Evolutionary conservation across 2,329 filamentous ascomycete species (phyloP), one percentile per base, ranked within the genome.

Genomic region (Paecilomyces sp.): DNA sequence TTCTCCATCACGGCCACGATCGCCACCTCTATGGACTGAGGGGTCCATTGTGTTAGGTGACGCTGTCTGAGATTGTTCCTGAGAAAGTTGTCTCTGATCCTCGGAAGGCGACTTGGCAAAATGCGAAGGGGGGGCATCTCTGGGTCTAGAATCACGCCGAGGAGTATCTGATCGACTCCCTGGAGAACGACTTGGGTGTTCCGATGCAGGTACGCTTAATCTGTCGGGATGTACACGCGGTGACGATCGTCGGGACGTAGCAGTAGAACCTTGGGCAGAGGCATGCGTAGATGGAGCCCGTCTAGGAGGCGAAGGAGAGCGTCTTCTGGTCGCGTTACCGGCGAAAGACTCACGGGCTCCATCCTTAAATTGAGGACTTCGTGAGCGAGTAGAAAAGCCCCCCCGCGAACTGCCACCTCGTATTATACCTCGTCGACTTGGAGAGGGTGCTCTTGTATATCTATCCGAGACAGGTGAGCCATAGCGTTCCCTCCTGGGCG

Each of bases 241-340:
- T 5, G 86, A 88, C 8, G 86, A 86, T 55, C 84, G 79, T 59
- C 84, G 81, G 24, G 85, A 88, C 31, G 82, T 85, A 22, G 79
- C 72, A 22, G 74, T 80, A 8, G 85, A 87, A 47, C 80, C 81
- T 59, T 80, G 74, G 24, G 79, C 81, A 24, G 82, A 84, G 51
- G 78, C 76, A 56, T 81, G 79, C 47, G 78, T 79, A 34, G 80
- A 80, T 22, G 77, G 70, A 24, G 28, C 60, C 50, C 62, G 68
- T 57, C 69, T 74, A 51, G 71, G 71, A 33, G 78, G 79, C 47
- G 83, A 85, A 28, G 80, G 81, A 57, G 84, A 85, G 41, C 80
- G 77, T 58, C 81, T 80, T 65, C 80, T 79, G 79, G 79, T 81
- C 55, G 75, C 79, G 59, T 81, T 78, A 22, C 81, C 77, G 47